Base-by-base conservation (phyloP, 108 stramenopile genomes). In the Schizochytrium sp. region DNA sequence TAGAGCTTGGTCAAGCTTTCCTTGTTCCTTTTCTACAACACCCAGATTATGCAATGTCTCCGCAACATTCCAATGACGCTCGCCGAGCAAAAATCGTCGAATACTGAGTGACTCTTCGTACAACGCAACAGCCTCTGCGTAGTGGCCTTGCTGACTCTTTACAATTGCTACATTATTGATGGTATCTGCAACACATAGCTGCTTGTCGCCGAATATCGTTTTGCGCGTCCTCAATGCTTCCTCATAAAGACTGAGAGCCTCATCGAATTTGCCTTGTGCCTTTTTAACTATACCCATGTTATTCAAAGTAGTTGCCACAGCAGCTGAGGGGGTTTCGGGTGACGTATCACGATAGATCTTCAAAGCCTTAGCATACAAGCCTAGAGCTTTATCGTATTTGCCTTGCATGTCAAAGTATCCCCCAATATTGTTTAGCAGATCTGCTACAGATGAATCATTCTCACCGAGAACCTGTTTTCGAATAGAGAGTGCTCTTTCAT, bases 261-360 rank as follows among this genome's bases (percentile, higher is more conserved):
- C 76, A 40, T 50, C 40, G 28, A 47, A 55, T 8, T 83, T 5
- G 64, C 64, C 64, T 38, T 44, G 64, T 0, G 64, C 12, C 64
- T 69, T 69, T 69, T 69, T 69, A 38, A 69, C 64, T 44, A 69
- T 69, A 44, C 64, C 64, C 64, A 69, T 69, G 64, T 69, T 83
- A 28, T 83, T 83, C 50, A 83, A 53, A n/a, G 53, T 55, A 13
- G 47, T 17, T n/a, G 76, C 76, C 0, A 83, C 47, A 5, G 76
- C 47, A 5, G 28, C 28, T 10, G 45, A 42, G 49, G 50, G 64
- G 64, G 42, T 7, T 69, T 44, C 1, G 12, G 12, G 64, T 69
- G 64, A 1, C 28, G 64, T 15, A 0, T 69, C 64, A 38, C 7
- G 10, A 44, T 69, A 69, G 44, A 69, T 69, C 42, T 7, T 5